Evolutionary conservation across 2,329 filamentous ascomycete genomes (phyloP).

Genomic region (Talaromyces sp.): DNA sequence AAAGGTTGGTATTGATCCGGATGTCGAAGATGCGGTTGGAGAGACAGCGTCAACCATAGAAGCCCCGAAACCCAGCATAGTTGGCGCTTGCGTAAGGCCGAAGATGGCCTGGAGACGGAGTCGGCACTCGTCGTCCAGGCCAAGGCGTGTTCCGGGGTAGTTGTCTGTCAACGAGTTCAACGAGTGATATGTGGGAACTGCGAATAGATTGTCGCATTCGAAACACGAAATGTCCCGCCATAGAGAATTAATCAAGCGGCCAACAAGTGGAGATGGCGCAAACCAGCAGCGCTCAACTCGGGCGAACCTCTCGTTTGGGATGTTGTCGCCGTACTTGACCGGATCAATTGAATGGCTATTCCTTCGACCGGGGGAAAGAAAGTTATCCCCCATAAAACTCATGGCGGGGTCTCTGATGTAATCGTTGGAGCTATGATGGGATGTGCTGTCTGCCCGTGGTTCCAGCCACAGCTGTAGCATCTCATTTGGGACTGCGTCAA

Average conservation of each 20-base stretch:
- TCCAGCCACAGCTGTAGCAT: slow-evolving; percentile 35
- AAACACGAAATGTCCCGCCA: slow-evolving; percentile 37
- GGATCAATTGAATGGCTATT: slow-evolving; percentile 19
- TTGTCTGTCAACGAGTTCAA: slow-evolving; percentile 18
- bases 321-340: slow-evolving; percentile 20
- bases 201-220: slow-evolving; percentile 38
- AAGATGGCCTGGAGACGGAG: slow-evolving; percentile 36
- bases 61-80: background rate
- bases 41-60: slow-evolving; percentile 11
- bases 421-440: slow-evolving; percentile 26
- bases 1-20: slow-evolving; percentile 32
- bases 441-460: slow-evolving; percentile 25
- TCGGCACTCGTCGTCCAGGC: slow-evolving; percentile 40
- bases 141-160: slow-evolving; percentile 29
- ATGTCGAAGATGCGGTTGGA: slow-evolving; percentile 18
- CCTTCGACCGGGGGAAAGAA: slow-evolving; percentile 20
- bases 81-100: slow-evolving; percentile 18
- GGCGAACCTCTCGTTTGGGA: slow-evolving; percentile 39
- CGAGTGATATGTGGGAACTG: slow-evolving; percentile 19
- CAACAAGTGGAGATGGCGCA: slow-evolving; percentile 31
- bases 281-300: slow-evolving; percentile 41
- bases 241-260: slow-evolving; percentile 38
- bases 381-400: slow-evolving; percentile 21
- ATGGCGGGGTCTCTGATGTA: slow-evolving; percentile 18
- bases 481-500: slow-evolving; percentile 26